These are phyloP conservation scores for Neofusicoccum kwambonambiense DNA, from an alignment of 2,329 filamentous ascomycete species.

Conservation along the genomic window DNA sequence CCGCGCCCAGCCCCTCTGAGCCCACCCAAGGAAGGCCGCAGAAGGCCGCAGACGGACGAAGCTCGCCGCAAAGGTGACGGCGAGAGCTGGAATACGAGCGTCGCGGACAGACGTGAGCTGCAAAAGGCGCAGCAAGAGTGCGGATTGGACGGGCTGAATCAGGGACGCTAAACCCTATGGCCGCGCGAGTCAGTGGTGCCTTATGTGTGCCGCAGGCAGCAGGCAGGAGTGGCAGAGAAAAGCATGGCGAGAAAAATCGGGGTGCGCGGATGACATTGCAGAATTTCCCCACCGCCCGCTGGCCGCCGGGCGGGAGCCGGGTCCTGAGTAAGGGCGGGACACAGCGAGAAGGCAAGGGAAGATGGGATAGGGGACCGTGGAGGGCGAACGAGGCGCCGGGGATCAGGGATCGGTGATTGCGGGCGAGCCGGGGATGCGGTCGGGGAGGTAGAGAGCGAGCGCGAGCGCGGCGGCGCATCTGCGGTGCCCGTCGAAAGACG, in stretches of 20 bases:
- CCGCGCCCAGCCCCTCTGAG: neutral
- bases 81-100: neutral
- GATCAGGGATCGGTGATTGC: constrained; percentile 7
- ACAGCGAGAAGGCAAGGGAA: neutral
- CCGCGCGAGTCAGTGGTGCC: neutral
- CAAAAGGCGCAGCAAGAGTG: neutral
- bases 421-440: neutral
- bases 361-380: neutral
- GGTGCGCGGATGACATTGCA: neutral
- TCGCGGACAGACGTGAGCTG: neutral
- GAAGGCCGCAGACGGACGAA: neutral
- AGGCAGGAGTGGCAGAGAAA: neutral
- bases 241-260: neutral
- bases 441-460: neutral
- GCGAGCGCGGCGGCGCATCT: neutral
- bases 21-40: neutral
- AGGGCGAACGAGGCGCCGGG: neutral
- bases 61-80: neutral
- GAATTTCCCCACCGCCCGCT: neutral
- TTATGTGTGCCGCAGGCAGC: neutral
- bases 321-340: neutral
- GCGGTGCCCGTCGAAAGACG: constrained; percentile 4
- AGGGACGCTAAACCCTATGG: constrained; percentile 10
- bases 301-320: neutral
- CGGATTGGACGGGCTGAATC: neutral